Evolutionary conservation across 176 grass and related monocot genomes (phyloP), one percentile per base, ranked within the genome.

Genomic region (Phragmites australis): DNA sequence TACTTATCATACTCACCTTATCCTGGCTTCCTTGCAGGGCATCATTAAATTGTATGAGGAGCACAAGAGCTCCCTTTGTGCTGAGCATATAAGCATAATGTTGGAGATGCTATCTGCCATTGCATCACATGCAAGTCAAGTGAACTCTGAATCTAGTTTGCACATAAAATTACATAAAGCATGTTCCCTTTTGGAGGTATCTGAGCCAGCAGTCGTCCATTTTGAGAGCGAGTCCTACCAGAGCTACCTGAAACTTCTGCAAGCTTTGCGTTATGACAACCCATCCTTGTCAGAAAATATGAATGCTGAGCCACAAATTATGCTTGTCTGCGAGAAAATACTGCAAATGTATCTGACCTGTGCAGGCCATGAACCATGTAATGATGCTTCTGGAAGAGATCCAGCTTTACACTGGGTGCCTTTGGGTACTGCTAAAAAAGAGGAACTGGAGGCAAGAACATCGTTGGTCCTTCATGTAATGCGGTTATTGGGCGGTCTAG

Each of bases 201-300:
- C 92, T 70, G 96, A 93, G 66, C 96, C 92, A 22, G 88, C 86
- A 39, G 49, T 94, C 46, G 84, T 99, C 44, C 96, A 93, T 83
- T 95, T 99, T 3, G 96, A 99, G 86, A 99, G 93, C 50, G 92
- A 99, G 32, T 89, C 96, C 55, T 95, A 93, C 82, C 90, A 93
- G 77, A 91, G 67, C 72, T 89, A 91, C 71, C 88, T 99, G 19
- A 99, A 91, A 78, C 84, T 99, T 75, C 88, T 99, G 43, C 88
- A 99, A 89, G 78, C 86, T 75, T 59, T 99, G 65, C 78, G 93
- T 67, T 53, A 84, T 53, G 88, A 99, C 48, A 89, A 93, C 47
- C 65, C 81, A 51, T 79, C 86, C 67, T 65, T 93, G 45, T 87
- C 92, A 16, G 74, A 75, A 65, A 84, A 88, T 31, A 78, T 94